Evolutionary conservation across 179 eudicot species (phyloP).

Genomic region (Pouteria campechiana): DNA sequence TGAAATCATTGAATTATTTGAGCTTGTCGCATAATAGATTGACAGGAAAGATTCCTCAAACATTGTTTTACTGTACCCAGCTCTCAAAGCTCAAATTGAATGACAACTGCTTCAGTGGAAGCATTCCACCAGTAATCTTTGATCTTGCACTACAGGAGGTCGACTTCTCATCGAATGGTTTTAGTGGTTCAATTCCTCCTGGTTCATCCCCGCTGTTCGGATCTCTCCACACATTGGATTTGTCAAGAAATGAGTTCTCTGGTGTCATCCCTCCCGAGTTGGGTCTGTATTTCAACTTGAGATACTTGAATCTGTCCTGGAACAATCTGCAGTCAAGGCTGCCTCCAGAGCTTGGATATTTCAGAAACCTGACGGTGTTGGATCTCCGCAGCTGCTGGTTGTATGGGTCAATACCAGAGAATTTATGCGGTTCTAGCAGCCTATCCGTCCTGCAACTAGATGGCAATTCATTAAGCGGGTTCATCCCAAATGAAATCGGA

Average conservation of each 20-base stretch:
- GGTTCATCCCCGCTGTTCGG: constrained; percentile 46
- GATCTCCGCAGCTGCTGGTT: constrained; percentile 59
- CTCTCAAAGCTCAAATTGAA: constrained; percentile 36
- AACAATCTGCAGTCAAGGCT: constrained; percentile 58
- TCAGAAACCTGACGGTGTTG: constrained; percentile 55
- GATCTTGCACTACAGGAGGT: constrained; percentile 44
- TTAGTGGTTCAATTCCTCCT: constrained; percentile 57
- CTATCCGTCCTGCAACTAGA: constrained; percentile 79
- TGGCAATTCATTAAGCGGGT: constrained; percentile 67
- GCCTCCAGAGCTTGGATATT: constrained; percentile 74
- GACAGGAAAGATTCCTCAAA: constrained; percentile 46
- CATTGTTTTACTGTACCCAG: constrained; percentile 31
- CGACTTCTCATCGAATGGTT: constrained; percentile 58
- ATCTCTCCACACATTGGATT: constrained; percentile 52
- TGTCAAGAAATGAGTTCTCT: constrained; percentile 53
- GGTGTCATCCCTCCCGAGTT: constrained; percentile 76
- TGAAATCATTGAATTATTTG: constrained; percentile 37
- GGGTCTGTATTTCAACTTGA: constrained; percentile 61
- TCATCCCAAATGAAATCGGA: constrained; percentile 70
- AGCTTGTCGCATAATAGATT: constrained; percentile 45
- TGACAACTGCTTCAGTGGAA: constrained; percentile 45
- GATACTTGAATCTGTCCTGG: constrained; percentile 77
- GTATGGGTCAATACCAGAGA: constrained; percentile 59
- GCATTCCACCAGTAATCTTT: constrained; percentile 62
- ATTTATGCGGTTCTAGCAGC: constrained; percentile 65